Base-by-base conservation (phyloP, 495 filamentous ascomycete species). In the Bathelium albidoporum region DNA sequence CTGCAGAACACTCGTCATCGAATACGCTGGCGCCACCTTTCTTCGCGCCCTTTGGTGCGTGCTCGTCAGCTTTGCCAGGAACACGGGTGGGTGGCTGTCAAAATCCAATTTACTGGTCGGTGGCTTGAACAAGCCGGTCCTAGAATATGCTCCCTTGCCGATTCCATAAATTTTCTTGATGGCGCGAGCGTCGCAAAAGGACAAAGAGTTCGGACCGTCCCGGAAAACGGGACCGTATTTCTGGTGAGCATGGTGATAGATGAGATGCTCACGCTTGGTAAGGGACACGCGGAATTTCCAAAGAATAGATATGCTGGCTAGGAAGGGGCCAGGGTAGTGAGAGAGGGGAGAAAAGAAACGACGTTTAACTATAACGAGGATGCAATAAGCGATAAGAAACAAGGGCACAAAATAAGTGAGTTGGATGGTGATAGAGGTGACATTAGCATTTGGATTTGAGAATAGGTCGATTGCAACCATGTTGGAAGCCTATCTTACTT, bases 291-390 rank as follows among this genome's bases (percentile, higher is more conserved):
- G 5, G 43, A 49, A 49, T n/a, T 49, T 73, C 76, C 79, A 82
- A 1, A 84, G 71, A 34, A 78, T 69, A 24, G 82, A 81, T 4
- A 82, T 75, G 22, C 69, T 75, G 12, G 70, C 81, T 78, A 77
- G 81, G 68, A 82, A 83, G 1, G 82, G 81, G 20, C 82, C 82
- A 0, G 81, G 82, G 61, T 82, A 82, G 26, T 67, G 66, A 1
- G 74, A 66, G 1, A 84, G 70, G 5, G 81, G 80, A 60, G 81
- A 78, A 62, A 82, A 80, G 70, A 79, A 83, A 49, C 75, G 75
- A 60, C 43, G 43, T 49, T 49, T 49, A n/a, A 20, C 18, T 3
- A 49, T 3, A 14, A 49, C 43, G 20, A 10, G 20, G 3, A 49
- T 20, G 20, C 3, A 49, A 20, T 49, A 49, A 14, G 4, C 18